A percentile compares a stretch with the other conserved stretches of the same genome.
phyloP scores from a whole-genome alignment of 2,329 filamentous ascomycete genomes.

The Dactylellina leptospora region DNA sequence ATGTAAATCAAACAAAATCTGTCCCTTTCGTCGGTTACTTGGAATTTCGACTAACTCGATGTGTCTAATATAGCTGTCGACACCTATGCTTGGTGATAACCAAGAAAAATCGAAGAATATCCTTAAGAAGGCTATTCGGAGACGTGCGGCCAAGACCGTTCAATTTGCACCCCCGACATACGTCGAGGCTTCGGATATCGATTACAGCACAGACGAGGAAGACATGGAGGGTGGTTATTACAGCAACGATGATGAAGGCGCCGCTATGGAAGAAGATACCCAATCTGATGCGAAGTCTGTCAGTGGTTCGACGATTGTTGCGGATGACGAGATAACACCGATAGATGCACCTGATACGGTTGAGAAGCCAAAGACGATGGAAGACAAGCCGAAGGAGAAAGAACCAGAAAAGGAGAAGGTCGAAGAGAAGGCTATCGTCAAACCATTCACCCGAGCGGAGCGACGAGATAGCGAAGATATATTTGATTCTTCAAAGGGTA shows the following conservation, averaged over 20 bases:
- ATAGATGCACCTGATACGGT: slow-evolving; percentile 45
- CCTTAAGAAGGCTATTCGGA: slow-evolving; percentile 82
- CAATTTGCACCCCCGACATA: slow-evolving; percentile 86
- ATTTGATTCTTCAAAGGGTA: slow-evolving; percentile 62
- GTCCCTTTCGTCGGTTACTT: background rate
- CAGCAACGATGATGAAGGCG: slow-evolving; percentile 64
- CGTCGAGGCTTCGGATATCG: slow-evolving; percentile 84
- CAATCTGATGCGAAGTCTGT: slow-evolving; percentile 22
- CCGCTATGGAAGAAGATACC: slow-evolving; percentile 55
- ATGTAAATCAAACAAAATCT: slow-evolving; percentile 69
- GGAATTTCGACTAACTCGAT: slow-evolving; percentile 56
- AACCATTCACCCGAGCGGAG: slow-evolving; percentile 21
- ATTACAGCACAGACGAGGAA: slow-evolving; percentile 84
- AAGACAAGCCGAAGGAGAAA: slow-evolving; percentile 40
- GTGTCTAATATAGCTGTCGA: slow-evolving; percentile 65
- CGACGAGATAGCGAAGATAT: slow-evolving; percentile 71
- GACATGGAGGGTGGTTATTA: slow-evolving; percentile 64
- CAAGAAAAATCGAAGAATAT: slow-evolving; percentile 83
- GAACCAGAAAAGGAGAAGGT: slow-evolving; percentile 6
- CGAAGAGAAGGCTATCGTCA: slow-evolving; percentile 22
- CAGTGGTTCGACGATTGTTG: slow-evolving; percentile 20
- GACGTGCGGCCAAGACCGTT: slow-evolving; percentile 84
- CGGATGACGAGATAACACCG: slow-evolving; percentile 45
- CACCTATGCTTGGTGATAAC: slow-evolving; percentile 69
- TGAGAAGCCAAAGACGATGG: slow-evolving; percentile 31